phyloP scores from a whole-genome alignment of 2,329 filamentous ascomycete genomes.

The Cladosporium sp. region DNA sequence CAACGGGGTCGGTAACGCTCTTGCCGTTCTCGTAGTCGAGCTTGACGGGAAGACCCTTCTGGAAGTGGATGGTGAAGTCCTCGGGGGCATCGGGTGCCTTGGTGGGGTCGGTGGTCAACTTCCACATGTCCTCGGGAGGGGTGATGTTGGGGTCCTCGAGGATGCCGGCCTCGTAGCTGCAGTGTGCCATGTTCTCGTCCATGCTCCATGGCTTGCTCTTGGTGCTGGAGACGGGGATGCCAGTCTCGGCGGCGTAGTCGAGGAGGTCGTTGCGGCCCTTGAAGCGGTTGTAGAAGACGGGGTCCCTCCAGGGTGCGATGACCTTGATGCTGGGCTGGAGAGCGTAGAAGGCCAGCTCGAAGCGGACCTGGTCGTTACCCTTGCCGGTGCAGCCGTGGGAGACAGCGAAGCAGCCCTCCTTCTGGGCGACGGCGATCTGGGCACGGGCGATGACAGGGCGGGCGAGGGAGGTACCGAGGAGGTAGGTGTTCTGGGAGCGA shows the following conservation, averaged over 20 bases:
- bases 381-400: conserved; percentile 58
- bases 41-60: conserved; percentile 71
- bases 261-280: conserved; percentile 68
- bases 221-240: conserved; percentile 68
- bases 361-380: conserved; percentile 63
- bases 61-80: conserved; percentile 68
- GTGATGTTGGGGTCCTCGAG: conserved; percentile 63
- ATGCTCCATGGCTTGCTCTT: conserved; percentile 68
- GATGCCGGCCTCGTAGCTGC: conserved; percentile 74
- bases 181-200: conserved; percentile 71
- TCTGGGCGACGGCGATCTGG: conserved; percentile 60
- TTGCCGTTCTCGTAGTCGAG: conserved; percentile 56
- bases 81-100: conserved; percentile 67
- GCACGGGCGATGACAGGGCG: conserved; percentile 67
- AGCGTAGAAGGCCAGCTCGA: conserved; percentile 60
- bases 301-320: conserved; percentile 70
- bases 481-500: conserved; percentile 50
- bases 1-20: conserved; percentile 63
- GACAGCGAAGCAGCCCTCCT: conserved; percentile 53
- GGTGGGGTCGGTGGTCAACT: conserved; percentile 60
- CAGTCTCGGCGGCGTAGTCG: conserved; percentile 63
- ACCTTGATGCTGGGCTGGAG: conserved; percentile 64
- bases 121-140: conserved; percentile 78
- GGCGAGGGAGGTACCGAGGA: conserved; percentile 56
- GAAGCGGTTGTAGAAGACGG: conserved; percentile 67